These are phyloP conservation scores for Fusarium mexicanum DNA, from an alignment of 2,329 filamentous ascomycete species.

Conservation along the genomic window DNA sequence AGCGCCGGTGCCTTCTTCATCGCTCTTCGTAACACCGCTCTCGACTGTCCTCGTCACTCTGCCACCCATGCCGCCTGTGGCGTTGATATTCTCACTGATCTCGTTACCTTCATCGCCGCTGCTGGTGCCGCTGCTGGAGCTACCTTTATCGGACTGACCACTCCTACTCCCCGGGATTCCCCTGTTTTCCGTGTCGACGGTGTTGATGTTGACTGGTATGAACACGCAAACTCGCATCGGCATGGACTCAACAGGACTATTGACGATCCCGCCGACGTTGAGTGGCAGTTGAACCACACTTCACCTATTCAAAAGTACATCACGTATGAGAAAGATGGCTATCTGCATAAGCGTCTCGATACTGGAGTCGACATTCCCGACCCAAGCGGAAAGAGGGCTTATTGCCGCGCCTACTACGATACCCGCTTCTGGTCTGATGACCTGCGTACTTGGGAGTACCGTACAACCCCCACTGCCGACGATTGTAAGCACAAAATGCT, in stretches of 20 bases:
- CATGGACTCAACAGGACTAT: neutral
- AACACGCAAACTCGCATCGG: neutral
- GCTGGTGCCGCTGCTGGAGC: neutral
- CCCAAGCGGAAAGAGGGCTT: neutral
- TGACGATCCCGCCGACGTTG: neutral
- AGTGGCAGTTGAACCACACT: neutral
- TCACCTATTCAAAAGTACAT: neutral
- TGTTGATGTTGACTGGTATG: neutral
- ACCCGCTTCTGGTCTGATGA: neutral
- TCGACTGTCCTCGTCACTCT: neutral
- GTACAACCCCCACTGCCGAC: rapidly evolving
- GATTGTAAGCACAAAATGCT: neutral
- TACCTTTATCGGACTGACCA: neutral
- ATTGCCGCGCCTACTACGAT: neutral
- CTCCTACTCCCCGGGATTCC: neutral
- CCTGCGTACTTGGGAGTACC: neutral
- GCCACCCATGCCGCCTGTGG: neutral
- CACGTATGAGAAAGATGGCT: neutral
- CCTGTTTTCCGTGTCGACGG: neutral
- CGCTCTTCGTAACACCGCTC: neutral
- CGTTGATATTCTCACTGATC: neutral
- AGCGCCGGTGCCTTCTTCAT: neutral
- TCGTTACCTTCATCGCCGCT: neutral
- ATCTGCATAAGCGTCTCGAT: neutral
- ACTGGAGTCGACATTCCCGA: neutral